phyloP scores from a whole-genome alignment of 176 grass and related monocot genomes.

The Lolium rigidum region DNA sequence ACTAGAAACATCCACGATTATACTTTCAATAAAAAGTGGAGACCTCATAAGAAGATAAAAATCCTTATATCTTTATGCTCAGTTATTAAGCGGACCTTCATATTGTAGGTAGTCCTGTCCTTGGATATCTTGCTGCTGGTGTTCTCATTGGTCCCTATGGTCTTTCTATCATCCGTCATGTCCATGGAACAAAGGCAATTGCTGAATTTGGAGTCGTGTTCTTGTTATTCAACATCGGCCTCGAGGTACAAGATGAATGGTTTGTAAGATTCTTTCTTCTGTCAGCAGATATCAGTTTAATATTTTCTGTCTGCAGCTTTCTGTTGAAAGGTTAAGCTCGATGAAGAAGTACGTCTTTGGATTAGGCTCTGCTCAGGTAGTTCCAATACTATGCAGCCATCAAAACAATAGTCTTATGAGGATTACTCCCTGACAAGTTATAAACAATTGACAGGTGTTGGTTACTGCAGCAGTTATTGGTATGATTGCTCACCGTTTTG shows the following conservation, averaged over 20 bases:
- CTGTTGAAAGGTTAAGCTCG: conserved; percentile 96
- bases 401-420: conserved; percentile 32
- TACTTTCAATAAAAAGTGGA: not conserved
- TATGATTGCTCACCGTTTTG: conserved; percentile 73
- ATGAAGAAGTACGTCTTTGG: conserved; percentile 99
- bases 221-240: conserved; percentile 98
- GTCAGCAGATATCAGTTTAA: conserved; percentile 27
- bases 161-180: conserved; percentile 90
- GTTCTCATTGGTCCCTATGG: conserved; percentile 97
- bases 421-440: conserved; percentile 40
- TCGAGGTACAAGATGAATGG: conserved; percentile 77
- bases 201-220: conserved; percentile 99
- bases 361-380: conserved; percentile 93
- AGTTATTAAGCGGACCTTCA: conserved; percentile 28
- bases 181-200: conserved; percentile 96
- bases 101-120: conserved; percentile 86
- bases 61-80: conserved; percentile 13
- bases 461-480: conserved; percentile 86
- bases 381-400: conserved; percentile 35
- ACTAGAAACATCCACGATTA: not conserved
- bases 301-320: conserved; percentile 69
- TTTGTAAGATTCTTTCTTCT: conserved; percentile 37
- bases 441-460: conserved; percentile 64
- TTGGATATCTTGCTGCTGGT: conserved; percentile 97
- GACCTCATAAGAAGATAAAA: conserved; percentile 18